Evolutionary conservation across 2,329 filamentous ascomycete genomes (phyloP), one percentile per base, ranked within the genome.

Genomic region (Cordyceps fumosorosea): DNA sequence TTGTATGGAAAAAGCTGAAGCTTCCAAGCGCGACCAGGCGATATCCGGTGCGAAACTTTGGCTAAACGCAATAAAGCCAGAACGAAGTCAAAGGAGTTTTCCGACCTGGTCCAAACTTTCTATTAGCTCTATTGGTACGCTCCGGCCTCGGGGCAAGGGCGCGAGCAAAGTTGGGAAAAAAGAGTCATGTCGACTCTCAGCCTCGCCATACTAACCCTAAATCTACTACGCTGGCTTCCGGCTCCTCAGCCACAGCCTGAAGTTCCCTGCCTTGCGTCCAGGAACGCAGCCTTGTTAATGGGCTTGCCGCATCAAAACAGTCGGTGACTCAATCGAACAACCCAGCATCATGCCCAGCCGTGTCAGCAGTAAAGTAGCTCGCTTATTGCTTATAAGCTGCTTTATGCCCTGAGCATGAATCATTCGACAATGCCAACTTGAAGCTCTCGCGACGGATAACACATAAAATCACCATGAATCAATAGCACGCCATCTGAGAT

Each of bases 201-300:
- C 55, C 55, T 52, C 69, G 66, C 60, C 70, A 69, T 66, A 57
- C 56, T 53, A 34, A 53, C 20, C 51, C 51, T 29, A 29, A 29
- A 3, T 29, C 26, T 29, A 29, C 26, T 6, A 29, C 26, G 26
- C 3, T 6, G 26, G 5, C 29, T 29, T 29, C 26, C 26, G 8
- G 34, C 34, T 37, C 4, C 34, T 37, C 34, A 37, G 34, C 34
- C 34, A 14, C 34, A 54, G 32, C 29, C 37, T 37, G 11, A 37
- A 37, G 34, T 34, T 8, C 29, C 29, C 29, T 32, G 29, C 29
- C 29, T 5, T 32, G 29, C 29, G 8, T 32, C 32, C 8, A 34
- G 10, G 32, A 10, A 42, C 40, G 5, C 40, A 42, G 40, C 40
- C 40, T n/a, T n/a, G 18, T 44, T n/a, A 18, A 44, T 20, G 29